Conservation (phyloP, 2,329 filamentous ascomycete species). For the Verticillium nubilum region DNA sequence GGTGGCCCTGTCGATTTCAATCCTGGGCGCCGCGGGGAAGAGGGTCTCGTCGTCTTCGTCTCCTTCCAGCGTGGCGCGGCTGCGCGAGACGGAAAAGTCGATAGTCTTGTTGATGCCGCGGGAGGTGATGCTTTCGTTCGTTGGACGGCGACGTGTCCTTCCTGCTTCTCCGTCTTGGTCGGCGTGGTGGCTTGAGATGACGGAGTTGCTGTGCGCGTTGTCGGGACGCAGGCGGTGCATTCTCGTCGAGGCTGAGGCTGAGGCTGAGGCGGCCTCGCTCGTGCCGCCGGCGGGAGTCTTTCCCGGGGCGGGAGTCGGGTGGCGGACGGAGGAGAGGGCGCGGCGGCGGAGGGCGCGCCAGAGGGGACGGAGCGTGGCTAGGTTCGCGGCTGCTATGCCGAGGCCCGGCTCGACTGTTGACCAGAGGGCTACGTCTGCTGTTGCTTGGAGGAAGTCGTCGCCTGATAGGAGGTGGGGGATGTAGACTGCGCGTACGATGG, state of each 20-base stretch:
- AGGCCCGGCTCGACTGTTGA: conserved; percentile 38
- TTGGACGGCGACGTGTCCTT: not conserved
- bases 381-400: conserved; percentile 30
- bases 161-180: not conserved
- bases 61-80: too few species aligned
- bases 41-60: not conserved
- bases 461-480: conserved; percentile 28
- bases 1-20: not conserved
- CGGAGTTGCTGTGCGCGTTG: not conserved
- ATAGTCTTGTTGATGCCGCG: not conserved
- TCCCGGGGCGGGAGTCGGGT: not conserved
- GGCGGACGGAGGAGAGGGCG: not conserved
- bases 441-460: conserved; percentile 34
- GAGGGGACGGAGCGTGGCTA: conserved; percentile 34
- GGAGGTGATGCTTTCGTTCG: not conserved
- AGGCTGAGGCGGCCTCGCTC: not conserved
- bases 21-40: not conserved
- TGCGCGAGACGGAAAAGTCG: not conserved
- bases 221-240: not conserved
- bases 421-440: conserved; percentile 38
- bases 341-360: conserved; percentile 1
- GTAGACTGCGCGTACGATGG: conserved; percentile 37
- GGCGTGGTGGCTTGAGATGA: not conserved
- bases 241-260: not conserved
- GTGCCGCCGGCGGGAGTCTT: not conserved